A percentile compares a stretch with the other conserved stretches of the same genome.
Conservation (phyloP, 2,329 filamentous ascomycete genomes). For the Sporothrix luriei region DNA sequence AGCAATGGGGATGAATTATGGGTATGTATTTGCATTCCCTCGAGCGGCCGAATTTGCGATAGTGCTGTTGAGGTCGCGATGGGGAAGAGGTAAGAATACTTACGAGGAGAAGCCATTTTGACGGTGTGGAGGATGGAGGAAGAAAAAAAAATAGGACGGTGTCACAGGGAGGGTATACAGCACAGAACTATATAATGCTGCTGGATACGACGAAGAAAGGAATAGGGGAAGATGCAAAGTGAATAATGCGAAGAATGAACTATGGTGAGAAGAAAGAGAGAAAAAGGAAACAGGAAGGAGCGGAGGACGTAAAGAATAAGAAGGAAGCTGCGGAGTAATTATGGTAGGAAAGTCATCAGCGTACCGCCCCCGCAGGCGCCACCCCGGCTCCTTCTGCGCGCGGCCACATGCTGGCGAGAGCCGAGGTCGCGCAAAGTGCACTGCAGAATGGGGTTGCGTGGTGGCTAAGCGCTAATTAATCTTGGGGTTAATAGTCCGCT, state of each 20-base stretch:
- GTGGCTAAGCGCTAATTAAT: constrained; percentile 23
- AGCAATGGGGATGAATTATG: background rate
- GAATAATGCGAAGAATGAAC: background rate
- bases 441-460: constrained; percentile 12
- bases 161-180: constrained; percentile 25
- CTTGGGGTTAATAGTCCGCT: constrained; percentile 23
- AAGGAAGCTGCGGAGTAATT: constrained; percentile 10
- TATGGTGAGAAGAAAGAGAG: constrained; percentile 3
- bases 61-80: background rate
- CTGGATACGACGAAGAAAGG: background rate
- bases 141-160: constrained; percentile 24
- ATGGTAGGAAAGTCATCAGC: constrained; percentile 17
- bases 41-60: background rate
- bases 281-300: constrained; percentile 1
- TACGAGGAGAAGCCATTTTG: constrained; percentile 80
- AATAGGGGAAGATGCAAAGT: background rate
- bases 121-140: constrained; percentile 25
- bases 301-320: background rate
- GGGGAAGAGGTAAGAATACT: constrained; percentile 43
- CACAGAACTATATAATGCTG: constrained; percentile 17
- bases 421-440: constrained; percentile 35
- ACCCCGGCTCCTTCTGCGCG: constrained; percentile 10
- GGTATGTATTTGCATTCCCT: background rate
- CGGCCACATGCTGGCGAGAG: constrained; percentile 37
- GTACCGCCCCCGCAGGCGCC: constrained; percentile 24